Base-by-base conservation (phyloP, 768 basidiomycete species). In the Dendrothele bispora region DNA sequence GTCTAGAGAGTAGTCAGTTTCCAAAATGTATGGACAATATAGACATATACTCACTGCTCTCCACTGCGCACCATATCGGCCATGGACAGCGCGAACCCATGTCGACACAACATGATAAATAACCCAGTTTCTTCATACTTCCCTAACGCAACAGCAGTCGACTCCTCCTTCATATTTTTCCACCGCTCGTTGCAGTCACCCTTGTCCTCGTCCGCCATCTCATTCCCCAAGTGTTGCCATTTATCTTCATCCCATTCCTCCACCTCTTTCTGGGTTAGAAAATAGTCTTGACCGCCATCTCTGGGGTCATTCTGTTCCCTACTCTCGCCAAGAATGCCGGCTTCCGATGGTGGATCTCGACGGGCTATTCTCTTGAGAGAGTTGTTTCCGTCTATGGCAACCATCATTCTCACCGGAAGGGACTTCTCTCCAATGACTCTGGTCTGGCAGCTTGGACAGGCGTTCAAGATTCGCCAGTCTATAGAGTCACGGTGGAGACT, bases 381-480 rank as follows among this genome's bases (percentile, higher is more conserved):
- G 32, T 61, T 47, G 43, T 63, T 62, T 8, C 60, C 59, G 34
- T 65, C 63, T 32, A 61, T 50, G 26, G 52, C 52, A n/a, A 55
- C 24, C 40, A 63, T 48, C 29, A 52, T 49, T 2, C 36, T 20
- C 25, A 53, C 60, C 3, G 43, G 39, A 2, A 64, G 50, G 7
- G 29, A 32, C 3, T 53, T 48, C 45, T 65, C 60, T 35, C 51
- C 53, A 21, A 56, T 49, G 14, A 61, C 57, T 41, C 54, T 50
- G 43, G 62, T 59, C 11, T 27, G 53, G 43, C 64, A 65, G 4
- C 58, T 35, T 0, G 64, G 60, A 43, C 64, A 66, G 7, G 54
- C 46, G 29, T 65, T 47, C 41, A 54, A 43, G 26, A 66, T 30
- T 5, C 55, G 51, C 60, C 57, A 61, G 12, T 49, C 40, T 1